phyloP scores from a whole-genome alignment of 768 basidiomycete genomes.

The Xerocomus potaroensis region DNA sequence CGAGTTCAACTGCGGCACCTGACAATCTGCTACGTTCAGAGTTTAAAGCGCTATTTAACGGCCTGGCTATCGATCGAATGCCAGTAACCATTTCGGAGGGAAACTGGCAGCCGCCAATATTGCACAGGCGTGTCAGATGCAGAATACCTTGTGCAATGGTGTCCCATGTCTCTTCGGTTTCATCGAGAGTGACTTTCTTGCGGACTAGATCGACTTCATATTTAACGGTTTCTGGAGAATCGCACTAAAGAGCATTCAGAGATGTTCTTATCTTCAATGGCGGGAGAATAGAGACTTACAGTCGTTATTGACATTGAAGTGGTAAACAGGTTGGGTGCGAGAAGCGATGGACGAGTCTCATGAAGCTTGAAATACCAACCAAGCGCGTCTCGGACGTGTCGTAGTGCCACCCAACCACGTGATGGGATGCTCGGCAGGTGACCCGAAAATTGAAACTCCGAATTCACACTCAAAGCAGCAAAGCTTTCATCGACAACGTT shows the following conservation, averaged over 20 bases:
- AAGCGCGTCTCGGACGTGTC: conserved; percentile 20
- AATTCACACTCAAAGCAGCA: neutral
- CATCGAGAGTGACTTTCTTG: conserved; percentile 41
- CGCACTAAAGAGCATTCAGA: conserved; percentile 27
- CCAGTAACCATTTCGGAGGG: conserved; percentile 46
- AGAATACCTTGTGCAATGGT: conserved; percentile 49
- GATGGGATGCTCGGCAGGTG: conserved; percentile 19
- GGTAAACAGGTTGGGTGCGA: neutral
- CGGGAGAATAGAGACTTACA: conserved; percentile 2
- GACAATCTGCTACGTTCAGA: conserved; percentile 76
- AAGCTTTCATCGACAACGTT: conserved; percentile 11
- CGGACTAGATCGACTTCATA: conserved; percentile 42
- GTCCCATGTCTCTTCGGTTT: conserved; percentile 83
- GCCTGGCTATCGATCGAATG: conserved; percentile 49
- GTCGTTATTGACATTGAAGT: conserved; percentile 29
- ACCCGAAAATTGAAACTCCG: conserved; percentile 25
- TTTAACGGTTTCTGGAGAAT: conserved; percentile 28
- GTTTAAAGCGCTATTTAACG: conserved; percentile 54
- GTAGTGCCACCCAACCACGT: conserved; percentile 21
- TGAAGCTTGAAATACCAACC: conserved; percentile 16
- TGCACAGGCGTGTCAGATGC: conserved; percentile 44
- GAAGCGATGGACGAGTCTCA: conserved; percentile 10
- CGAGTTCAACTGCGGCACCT: conserved; percentile 57
- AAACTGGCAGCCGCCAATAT: conserved; percentile 49
- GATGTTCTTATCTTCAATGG: neutral